Base-by-base conservation (phyloP, 345 rosid genomes). In the Nephelium lappaceum region DNA sequence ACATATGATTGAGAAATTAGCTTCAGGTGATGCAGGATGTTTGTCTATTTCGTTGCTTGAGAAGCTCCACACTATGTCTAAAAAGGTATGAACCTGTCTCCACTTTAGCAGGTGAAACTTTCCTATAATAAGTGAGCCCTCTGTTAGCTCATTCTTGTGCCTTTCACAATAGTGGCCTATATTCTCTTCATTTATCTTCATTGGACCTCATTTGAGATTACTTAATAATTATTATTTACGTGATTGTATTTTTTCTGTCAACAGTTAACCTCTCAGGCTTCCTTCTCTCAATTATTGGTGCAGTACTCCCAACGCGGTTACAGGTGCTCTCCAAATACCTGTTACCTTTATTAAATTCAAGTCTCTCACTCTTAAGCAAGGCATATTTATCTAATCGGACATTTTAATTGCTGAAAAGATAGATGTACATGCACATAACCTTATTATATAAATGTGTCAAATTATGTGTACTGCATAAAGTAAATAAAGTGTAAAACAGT, bases 261-360 rank as follows among this genome's bases (percentile, higher is more conserved):
- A 78, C 91, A 95, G 98, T 83, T 95, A 84, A 89, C 81, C 77
- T 74, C 80, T 72, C 97, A 86, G 83, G 91, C 89, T 85, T 92
- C 94, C 73, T 93, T 95, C 84, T 87, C 92, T 75, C 95, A 92
- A 79, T 81, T 96, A 82, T 47, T 86, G 84, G 88, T 83, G 61
- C 92, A 90, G 67, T 95, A 92, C 78, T 83, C 92, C 38, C 87
- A 84, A 78, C 88, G 73, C 67, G 90, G 92, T 58, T 96, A 93
- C 88, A 91, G 98, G 99, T 94, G 84, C 79, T 78, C 38, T 79
- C 45, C 80, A 70, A 31, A 42, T 21, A 19, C 36, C 4, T 36
- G 74, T 72, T 64, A 60, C 9, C 19, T 69, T 45, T 6, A 64
- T 31, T 70, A 43, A 51, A 3, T 71, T 43, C 12, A 67, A 74